Base-by-base conservation (phyloP, 805 yeast species). In the Yarrowia sp. region DNA sequence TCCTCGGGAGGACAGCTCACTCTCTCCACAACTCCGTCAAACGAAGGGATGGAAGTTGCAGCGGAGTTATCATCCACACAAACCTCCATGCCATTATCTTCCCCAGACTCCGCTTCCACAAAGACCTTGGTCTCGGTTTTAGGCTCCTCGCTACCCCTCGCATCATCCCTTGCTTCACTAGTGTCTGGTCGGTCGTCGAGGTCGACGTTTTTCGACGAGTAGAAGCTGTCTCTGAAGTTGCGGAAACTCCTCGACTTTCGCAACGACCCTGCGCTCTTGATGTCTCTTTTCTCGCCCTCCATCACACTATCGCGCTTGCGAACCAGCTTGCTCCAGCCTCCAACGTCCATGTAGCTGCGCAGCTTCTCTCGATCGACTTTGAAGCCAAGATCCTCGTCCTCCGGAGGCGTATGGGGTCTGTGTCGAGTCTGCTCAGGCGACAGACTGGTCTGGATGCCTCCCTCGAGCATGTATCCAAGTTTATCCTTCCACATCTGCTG, bases 341-440 rank as follows among this genome's bases (percentile, higher is more conserved):
- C 56, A 9, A 33, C 39, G 6, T 47, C 56, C 39, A 47, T 47
- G 27, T 33, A 32, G 6, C 14, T 32, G 10, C 56, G 39, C 29
- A 47, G 29, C 14, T 24, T 21, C 14, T 47, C 39, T 47, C 56
- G 18, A 13, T 47, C 56, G 31, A 47, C 39, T 22, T 47, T 47
- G 56, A 33, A 32, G n/a, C 39, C 39, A 19, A 33, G n/a, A 10
- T 21, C 39, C 6, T 47, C 56, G 31, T 47, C 56, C 19, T 31
- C 39, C 4, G 56, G 56, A n/a, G 56, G 56, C 31, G 56, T 47
- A 14, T 47, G 56, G 3, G 56, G 56, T n/a, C 56, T 16, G 16
- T 42, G 49, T 1, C 49, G 49, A 9, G 49, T 25, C n/a, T 16
- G 10, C 12, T 12, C 31, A 9, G 19, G 47, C n/a, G 47, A 9